phyloP scores from a whole-genome alignment of 371 early-diverging fungal genomes.

The Synchytrium microbalum region DNA sequence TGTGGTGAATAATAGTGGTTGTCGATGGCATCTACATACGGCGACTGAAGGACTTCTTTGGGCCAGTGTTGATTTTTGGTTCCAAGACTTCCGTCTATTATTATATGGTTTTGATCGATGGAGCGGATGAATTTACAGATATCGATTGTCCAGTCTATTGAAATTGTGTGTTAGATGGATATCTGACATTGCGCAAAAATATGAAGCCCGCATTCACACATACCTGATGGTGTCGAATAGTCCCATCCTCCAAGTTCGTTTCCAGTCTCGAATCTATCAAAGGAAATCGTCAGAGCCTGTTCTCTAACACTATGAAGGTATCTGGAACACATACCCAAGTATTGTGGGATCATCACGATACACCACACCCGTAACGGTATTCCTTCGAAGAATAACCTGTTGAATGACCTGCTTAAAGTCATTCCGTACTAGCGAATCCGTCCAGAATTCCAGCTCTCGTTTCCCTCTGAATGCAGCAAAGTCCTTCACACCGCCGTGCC shows the following conservation, averaged over 20 bases:
- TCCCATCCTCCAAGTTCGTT: constrained; percentile 26
- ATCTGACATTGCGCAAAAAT: too few species aligned
- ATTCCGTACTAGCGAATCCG: not conserved
- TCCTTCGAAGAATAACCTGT: constrained; percentile 22
- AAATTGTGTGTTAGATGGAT: too few species aligned
- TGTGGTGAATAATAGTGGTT: constrained; percentile 4
- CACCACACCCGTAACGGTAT: constrained; percentile 26
- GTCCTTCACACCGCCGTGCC: constrained; percentile 7
- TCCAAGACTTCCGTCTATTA: constrained; percentile 26
- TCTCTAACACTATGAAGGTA: not conserved
- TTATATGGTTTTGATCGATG: constrained; percentile 26
- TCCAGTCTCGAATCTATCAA: constrained; percentile 13
- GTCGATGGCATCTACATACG: not conserved
- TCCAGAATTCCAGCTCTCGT: constrained; percentile 6
- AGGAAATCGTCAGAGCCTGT: not conserved
- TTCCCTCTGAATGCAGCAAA: constrained; percentile 3
- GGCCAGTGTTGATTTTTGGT: not conserved
- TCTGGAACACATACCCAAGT: constrained; percentile 31
- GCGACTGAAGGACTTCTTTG: not conserved
- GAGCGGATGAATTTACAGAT: constrained; percentile 26
- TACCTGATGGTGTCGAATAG: not conserved
- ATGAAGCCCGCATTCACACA: constrained; percentile 17
- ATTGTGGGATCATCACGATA: constrained; percentile 35
- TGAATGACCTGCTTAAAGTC: constrained; percentile 11
- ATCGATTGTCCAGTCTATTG: constrained; percentile 25